Percentiles rank a stretch among this genome's conserved stretches.
Conservation (phyloP, 1,139 yeast species). For the Suhomyces chickasaworum region DNA sequence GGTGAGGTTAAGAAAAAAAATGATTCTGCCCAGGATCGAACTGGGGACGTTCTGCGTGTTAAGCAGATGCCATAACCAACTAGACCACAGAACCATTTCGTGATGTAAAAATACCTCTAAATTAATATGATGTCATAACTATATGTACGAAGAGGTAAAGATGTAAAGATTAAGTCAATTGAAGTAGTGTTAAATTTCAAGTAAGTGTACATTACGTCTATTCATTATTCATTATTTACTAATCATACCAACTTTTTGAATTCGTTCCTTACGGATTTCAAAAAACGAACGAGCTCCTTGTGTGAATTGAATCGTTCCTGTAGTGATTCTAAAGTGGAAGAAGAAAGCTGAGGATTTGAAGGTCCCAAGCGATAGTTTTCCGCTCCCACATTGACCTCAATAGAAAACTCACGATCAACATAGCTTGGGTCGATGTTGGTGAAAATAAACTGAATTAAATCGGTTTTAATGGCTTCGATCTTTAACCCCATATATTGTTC, state of each 20-base stretch:
- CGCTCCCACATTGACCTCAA: conserved; percentile 41
- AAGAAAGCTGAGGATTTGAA: conserved; percentile 35
- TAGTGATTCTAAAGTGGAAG: conserved; percentile 23
- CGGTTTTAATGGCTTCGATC: conserved; percentile 42
- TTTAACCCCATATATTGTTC: conserved; percentile 50
- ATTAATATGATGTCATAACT: too few relatives aligned
- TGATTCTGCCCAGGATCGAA: conserved; percentile 99
- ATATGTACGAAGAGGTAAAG: too few relatives aligned
- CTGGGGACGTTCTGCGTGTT: conserved; percentile 99
- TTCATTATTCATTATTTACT: conserved; percentile 1
- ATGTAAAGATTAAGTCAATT: too few relatives aligned
- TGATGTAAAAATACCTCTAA: background rate
- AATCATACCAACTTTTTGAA: conserved; percentile 15
- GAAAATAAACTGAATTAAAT: conserved; percentile 42
- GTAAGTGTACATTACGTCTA: too few relatives aligned
- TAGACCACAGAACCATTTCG: conserved; percentile 16
- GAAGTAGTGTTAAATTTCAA: too few relatives aligned
- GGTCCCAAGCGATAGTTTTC: conserved; percentile 34
- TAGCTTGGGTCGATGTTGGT: conserved; percentile 45
- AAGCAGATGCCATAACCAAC: conserved; percentile 65
- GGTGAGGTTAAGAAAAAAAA: conserved; percentile 21
- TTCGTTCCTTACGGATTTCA: conserved; percentile 35
- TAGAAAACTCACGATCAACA: conserved; percentile 36
- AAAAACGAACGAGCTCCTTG: conserved; percentile 40
- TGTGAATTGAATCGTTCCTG: conserved; percentile 37